A percentile compares a stretch with the other conserved stretches of the same genome.
Evolutionary conservation across 2,329 filamentous ascomycete species (phyloP).

Genomic region (Cryoendolithus antarcticus): DNA sequence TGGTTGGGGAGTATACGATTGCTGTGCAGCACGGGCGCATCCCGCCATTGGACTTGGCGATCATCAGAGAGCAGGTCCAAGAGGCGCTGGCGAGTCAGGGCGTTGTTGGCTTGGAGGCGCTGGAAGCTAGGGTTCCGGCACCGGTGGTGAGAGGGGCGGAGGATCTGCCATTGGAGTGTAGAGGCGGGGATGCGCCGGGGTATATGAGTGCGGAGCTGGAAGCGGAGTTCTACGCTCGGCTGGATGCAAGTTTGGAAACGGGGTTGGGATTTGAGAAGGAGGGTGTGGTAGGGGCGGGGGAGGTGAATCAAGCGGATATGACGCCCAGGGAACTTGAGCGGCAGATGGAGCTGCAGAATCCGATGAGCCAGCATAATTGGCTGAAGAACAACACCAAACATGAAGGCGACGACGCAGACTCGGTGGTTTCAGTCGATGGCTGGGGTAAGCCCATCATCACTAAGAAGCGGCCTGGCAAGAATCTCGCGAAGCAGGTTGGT

Average conservation of each 20-base stretch:
- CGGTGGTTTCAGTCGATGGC: conserved; percentile 65
- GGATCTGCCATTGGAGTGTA: conserved; percentile 28
- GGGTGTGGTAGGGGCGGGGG: conserved; percentile 1
- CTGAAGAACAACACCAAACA: conserved; percentile 33
- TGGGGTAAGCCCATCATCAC: conserved; percentile 1
- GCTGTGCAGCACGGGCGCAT: conserved; percentile 22
- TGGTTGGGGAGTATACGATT: conserved; percentile 22
- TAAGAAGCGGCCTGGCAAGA: conserved; percentile 8
- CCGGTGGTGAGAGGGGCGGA: conserved; percentile 12
- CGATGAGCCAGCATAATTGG: conserved; percentile 92
- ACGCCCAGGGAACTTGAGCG: conserved; percentile 36
- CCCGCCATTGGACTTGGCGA: conserved; percentile 19
- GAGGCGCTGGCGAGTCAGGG: conserved; percentile 18
- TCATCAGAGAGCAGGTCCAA: conserved; percentile 21
- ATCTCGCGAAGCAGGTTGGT: conserved; percentile 24
- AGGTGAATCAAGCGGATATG: conserved; percentile 22
- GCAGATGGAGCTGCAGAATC: conserved; percentile 54
- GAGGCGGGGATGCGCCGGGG: conserved; percentile 46
- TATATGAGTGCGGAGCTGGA: conserved; percentile 60
- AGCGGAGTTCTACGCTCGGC: conserved; percentile 58
- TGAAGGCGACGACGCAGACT: conserved; percentile 46
- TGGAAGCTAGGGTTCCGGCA: conserved; percentile 31
- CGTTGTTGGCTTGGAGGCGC: conserved; percentile 20
- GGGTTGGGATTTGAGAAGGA: conserved; percentile 35
- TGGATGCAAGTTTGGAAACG: conserved; percentile 42